Conservation (phyloP, 257 asterid genomes). For the Cynanchum wilfordii region DNA sequence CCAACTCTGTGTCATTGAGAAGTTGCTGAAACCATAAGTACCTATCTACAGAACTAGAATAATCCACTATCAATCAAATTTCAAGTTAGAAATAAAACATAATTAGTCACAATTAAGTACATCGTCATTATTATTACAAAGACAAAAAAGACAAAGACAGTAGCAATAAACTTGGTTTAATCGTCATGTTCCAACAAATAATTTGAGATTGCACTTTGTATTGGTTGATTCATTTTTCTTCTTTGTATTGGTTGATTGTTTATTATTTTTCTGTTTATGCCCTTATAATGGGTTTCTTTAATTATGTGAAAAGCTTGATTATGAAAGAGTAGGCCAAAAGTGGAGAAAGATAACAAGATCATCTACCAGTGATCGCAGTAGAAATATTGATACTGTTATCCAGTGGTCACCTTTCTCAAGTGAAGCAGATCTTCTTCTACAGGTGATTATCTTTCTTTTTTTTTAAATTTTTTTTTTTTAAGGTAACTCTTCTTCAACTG, state of each 20-base stretch:
- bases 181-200: too few species aligned
- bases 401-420: conserved; percentile 91
- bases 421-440: conserved; percentile 79
- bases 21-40: too few species aligned
- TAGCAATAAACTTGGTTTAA: not conserved
- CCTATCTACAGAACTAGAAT: too few species aligned
- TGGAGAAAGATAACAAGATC: conserved; percentile 48
- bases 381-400: conserved; percentile 67
- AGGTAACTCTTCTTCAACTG: not conserved
- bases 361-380: conserved; percentile 42
- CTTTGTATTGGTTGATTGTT: too few species aligned
- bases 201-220: not conserved
- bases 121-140: too few species aligned
- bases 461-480: conserved; percentile 8
- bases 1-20: not conserved
- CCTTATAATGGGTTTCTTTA: not conserved
- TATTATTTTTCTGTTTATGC: not conserved
- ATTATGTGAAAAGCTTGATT: conserved; percentile 47
- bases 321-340: conserved; percentile 35
- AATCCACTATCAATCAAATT: not conserved
- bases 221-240: not conserved
- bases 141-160: too few species aligned
- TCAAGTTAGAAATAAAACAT: not conserved
- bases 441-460: too few species aligned
- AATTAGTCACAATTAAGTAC: too few species aligned